Percentiles rank a stretch among this genome's conserved stretches.
These are phyloP conservation scores for Phaeolepiota aurea DNA, from an alignment of 768 basidiomycete species.

Conservation along the genomic window DNA sequence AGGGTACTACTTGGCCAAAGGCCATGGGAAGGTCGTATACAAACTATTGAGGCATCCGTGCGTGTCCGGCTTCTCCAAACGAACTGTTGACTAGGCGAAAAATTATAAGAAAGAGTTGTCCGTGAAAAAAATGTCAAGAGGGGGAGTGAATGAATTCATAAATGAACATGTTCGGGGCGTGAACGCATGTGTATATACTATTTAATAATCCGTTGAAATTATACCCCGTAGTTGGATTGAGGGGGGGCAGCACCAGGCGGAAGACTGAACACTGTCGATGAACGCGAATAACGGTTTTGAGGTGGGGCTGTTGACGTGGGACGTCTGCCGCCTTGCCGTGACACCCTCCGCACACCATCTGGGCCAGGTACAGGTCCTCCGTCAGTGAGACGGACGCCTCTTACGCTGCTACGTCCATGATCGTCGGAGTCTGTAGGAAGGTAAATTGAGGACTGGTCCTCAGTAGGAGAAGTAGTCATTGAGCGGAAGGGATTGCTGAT, in stretches of 20 bases:
- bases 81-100: no score
- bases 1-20: background rate
- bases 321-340: constrained; percentile 49
- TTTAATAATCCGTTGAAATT: background rate
- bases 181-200: background rate
- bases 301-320: constrained; percentile 51
- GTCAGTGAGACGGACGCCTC: constrained; percentile 77
- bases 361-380: constrained; percentile 75
- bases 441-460: constrained; percentile 26
- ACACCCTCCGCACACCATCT: constrained; percentile 74
- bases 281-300: constrained; percentile 68
- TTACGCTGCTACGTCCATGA: constrained; percentile 20
- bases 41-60: no score
- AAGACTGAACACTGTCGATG: constrained; percentile 39
- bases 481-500: constrained; percentile 51
- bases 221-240: constrained; percentile 25
- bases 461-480: constrained; percentile 31
- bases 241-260: constrained; percentile 76
- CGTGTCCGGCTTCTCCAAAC: no score
- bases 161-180: background rate
- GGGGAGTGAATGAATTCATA: background rate
- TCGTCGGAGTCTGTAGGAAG: constrained; percentile 25
- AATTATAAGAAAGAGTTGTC: background rate
- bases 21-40: no score
- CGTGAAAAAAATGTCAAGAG: background rate